Percentiles rank a stretch among this genome's conserved stretches.
Evolutionary conservation across 2,329 filamentous ascomycete genomes (phyloP).

Genomic region (Fusarium miscanthi): DNA sequence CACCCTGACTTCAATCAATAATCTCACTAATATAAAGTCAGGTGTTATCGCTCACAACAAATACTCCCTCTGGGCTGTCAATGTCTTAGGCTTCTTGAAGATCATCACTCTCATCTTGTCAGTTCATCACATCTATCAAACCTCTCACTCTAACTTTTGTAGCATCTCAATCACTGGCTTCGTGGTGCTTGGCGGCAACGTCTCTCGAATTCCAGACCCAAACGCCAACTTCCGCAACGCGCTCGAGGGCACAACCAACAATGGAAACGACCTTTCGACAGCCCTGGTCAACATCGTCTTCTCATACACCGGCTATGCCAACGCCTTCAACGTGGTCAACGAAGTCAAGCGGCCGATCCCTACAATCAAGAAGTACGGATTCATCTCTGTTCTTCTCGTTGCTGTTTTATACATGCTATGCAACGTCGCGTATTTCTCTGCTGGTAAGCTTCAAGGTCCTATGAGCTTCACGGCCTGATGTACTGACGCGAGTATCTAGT

Average conservation of each 20-base stretch:
- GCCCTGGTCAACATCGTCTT: slow-evolving; percentile 70
- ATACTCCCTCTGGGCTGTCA: slow-evolving; percentile 65
- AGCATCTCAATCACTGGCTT: slow-evolving; percentile 67
- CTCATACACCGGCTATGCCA: slow-evolving; percentile 67
- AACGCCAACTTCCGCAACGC: slow-evolving; percentile 51
- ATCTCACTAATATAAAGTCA: slow-evolving; percentile 45
- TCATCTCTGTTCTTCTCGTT: slow-evolving; percentile 62
- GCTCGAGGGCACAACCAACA: slow-evolving; percentile 50
- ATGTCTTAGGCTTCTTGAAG: slow-evolving; percentile 69
- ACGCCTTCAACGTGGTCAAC: slow-evolving; percentile 71
- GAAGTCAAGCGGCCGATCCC: slow-evolving; percentile 71
- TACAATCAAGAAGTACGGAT: slow-evolving; percentile 62
- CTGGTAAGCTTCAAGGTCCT: slow-evolving; percentile 21
- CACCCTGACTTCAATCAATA: accelerated
- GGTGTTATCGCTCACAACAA: slow-evolving; percentile 66
- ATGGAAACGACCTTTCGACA: slow-evolving; percentile 53
- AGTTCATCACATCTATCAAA: slow-evolving; percentile 51
- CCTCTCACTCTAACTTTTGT: accelerated
- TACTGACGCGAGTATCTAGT: slow-evolving; percentile 53
- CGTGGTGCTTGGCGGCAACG: slow-evolving; percentile 64
- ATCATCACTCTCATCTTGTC: slow-evolving; percentile 69
- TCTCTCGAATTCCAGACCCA: slow-evolving; percentile 47
- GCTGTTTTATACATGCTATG: slow-evolving; percentile 67
- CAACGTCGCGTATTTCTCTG: slow-evolving; percentile 71
- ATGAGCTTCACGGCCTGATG: accelerated